These are phyloP conservation scores for Fusarium setosum DNA, from an alignment of 2,329 filamentous ascomycete genomes.

Conservation along the genomic window DNA sequence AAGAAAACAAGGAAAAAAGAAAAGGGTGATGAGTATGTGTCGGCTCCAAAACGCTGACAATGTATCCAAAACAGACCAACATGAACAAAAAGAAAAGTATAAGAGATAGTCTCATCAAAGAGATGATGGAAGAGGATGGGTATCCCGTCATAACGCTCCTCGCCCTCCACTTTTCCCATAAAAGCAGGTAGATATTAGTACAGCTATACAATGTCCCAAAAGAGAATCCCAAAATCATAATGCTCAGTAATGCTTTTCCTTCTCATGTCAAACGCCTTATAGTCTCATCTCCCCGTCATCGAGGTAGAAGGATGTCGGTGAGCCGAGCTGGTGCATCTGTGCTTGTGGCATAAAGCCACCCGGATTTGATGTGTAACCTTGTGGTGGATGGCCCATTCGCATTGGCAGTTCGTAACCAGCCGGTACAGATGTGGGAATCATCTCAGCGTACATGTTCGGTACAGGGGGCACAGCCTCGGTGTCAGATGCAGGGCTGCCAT, in stretches of 20 bases:
- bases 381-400: constrained; percentile 41
- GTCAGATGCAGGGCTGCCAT: constrained; percentile 43
- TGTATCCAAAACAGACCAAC: constrained; percentile 14
- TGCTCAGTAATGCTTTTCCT: constrained; percentile 33
- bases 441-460: constrained; percentile 44
- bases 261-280: constrained; percentile 34
- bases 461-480: constrained; percentile 43
- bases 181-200: constrained; percentile 40
- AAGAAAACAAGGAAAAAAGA: background rate
- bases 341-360: constrained; percentile 38
- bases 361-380: constrained; percentile 40
- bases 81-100: constrained; percentile 21
- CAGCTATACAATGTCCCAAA: constrained; percentile 29
- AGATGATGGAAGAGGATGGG: constrained; percentile 34
- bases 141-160: constrained; percentile 41
- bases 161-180: constrained; percentile 34
- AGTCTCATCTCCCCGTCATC: constrained; percentile 44
- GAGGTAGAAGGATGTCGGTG: constrained; percentile 43
- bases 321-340: constrained; percentile 43
- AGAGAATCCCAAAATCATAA: constrained; percentile 30
- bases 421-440: constrained; percentile 43
- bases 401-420: constrained; percentile 44
- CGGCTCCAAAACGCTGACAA: constrained; percentile 17
- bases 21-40: constrained; percentile 24
- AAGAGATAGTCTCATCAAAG: constrained; percentile 35